These are phyloP conservation scores for Metschnikowia similis DNA, from an alignment of 805 yeast species.

Conservation along the genomic window DNA sequence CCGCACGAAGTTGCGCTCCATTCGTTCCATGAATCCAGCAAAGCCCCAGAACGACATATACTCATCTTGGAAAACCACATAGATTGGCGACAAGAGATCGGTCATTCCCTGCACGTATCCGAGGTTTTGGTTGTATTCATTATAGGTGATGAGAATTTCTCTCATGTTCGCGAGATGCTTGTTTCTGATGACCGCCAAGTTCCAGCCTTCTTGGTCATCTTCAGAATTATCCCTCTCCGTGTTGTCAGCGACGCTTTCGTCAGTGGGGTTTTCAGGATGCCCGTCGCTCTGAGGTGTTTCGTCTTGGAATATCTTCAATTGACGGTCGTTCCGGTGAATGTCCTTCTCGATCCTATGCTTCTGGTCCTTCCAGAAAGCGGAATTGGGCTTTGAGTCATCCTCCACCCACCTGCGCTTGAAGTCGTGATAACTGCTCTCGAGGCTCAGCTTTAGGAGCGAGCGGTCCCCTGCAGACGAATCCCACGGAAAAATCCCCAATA, in stretches of 20 bases:
- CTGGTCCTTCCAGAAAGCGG: conserved; percentile 84
- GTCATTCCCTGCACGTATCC: conserved; percentile 99
- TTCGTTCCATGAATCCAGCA: conserved; percentile 80
- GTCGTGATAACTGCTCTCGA: conserved; percentile 56
- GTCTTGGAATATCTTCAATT: conserved; percentile 56
- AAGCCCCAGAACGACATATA: conserved; percentile 85
- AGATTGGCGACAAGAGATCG: conserved; percentile 84
- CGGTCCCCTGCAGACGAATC: conserved; percentile 72
- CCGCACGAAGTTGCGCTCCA: conserved; percentile 90
- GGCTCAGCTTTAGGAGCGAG: conserved; percentile 48
- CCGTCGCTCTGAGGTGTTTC: conserved; percentile 24
- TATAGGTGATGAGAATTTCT: conserved; percentile 79
- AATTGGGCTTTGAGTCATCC: conserved; percentile 46
- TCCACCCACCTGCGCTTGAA: conserved; percentile 68
- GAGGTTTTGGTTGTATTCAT: conserved; percentile 73
- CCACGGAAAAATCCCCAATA: conserved; percentile 87
- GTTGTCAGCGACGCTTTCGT: conserved; percentile 13
- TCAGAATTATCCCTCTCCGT: background rate
- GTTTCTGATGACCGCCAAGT: conserved; percentile 63
- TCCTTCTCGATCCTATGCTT: conserved; percentile 88
- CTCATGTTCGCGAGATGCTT: conserved; percentile 69
- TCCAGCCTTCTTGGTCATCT: conserved; percentile 46
- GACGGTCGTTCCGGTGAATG: conserved; percentile 85
- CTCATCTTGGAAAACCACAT: conserved; percentile 63
- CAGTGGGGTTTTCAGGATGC: conserved; percentile 8